Percentiles rank a stretch among this genome's conserved stretches.
Conservation (phyloP, 140 eudicot species). For the Cichorium intybus region DNA sequence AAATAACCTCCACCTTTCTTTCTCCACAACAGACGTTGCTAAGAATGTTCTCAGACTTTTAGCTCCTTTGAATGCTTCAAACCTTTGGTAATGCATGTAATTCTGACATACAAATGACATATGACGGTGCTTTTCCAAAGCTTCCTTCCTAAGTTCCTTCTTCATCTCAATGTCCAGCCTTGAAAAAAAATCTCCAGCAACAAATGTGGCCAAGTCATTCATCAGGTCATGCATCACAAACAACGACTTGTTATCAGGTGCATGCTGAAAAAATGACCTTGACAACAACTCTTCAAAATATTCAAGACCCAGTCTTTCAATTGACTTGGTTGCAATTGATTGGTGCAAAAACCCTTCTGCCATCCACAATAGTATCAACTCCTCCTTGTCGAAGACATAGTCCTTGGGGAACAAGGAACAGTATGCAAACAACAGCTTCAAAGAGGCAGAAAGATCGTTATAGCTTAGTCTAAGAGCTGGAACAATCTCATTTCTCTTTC, state of each 20-base stretch:
- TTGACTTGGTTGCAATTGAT: background rate
- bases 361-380: slow-evolving; percentile 52
- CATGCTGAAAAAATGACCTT: slow-evolving; percentile 54
- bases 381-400: slow-evolving; percentile 27
- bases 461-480: slow-evolving; percentile 60
- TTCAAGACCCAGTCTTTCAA: slow-evolving; percentile 41
- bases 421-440: slow-evolving; percentile 45
- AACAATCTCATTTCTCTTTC: slow-evolving; percentile 26
- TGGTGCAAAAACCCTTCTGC: slow-evolving; percentile 52
- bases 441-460: slow-evolving; percentile 33
- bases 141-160: background rate
- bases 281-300: slow-evolving; percentile 39
- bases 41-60: slow-evolving; percentile 22
- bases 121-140: slow-evolving; percentile 20
- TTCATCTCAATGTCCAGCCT: slow-evolving; percentile 8
- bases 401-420: slow-evolving; percentile 61
- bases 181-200: slow-evolving; percentile 24
- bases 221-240: slow-evolving; percentile 59
- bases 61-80: background rate
- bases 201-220: slow-evolving; percentile 40
- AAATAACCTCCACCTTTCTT: background rate
- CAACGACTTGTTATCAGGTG: slow-evolving; percentile 19
- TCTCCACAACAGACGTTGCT: background rate
- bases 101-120: slow-evolving; percentile 24
- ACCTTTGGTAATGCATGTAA: background rate